Percentiles rank a stretch among this genome's conserved stretches.
Conservation (phyloP, 2,329 filamentous ascomycete genomes). For the Paecilomyces formosus region DNA sequence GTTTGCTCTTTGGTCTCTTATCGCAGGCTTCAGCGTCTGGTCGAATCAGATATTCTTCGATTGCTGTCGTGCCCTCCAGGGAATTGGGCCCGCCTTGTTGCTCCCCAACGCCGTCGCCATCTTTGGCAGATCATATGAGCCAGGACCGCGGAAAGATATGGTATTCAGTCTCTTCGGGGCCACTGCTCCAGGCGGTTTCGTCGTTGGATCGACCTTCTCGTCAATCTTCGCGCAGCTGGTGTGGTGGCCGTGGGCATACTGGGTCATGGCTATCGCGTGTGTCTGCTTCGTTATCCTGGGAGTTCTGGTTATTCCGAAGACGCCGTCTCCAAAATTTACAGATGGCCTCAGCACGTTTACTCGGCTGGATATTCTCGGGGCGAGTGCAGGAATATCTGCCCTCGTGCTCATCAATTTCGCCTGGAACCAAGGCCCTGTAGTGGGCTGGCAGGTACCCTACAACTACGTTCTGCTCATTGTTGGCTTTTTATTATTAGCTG, state of each 20-base stretch:
- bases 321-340: slow-evolving; percentile 1
- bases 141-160: slow-evolving; percentile 53
- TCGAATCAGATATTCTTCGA: slow-evolving; percentile 44
- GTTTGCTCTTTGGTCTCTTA: slow-evolving; percentile 29
- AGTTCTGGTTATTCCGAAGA: slow-evolving; percentile 3
- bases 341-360: slow-evolving; percentile 17
- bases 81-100: slow-evolving; percentile 51
- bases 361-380: slow-evolving; percentile 33
- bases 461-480: slow-evolving; percentile 51
- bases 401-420: slow-evolving; percentile 59
- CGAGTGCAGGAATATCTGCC: slow-evolving; percentile 43
- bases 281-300: slow-evolving; percentile 10
- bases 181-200: slow-evolving; percentile 39
- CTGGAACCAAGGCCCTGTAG: slow-evolving; percentile 57
- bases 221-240: slow-evolving; percentile 33
- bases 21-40: slow-evolving; percentile 29
- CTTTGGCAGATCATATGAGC: slow-evolving; percentile 50
- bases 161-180: slow-evolving; percentile 49
- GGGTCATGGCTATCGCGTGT: slow-evolving; percentile 34
- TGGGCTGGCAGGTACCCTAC: slow-evolving; percentile 51
- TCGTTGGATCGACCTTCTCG: slow-evolving; percentile 36
- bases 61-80: slow-evolving; percentile 49
- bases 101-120: slow-evolving; percentile 60
- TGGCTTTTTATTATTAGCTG: slow-evolving; percentile 45
- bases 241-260: slow-evolving; percentile 50